These are phyloP conservation scores for Prinsepia uniflora DNA, from an alignment of 306 rosid genomes.

Conservation along the genomic window DNA sequence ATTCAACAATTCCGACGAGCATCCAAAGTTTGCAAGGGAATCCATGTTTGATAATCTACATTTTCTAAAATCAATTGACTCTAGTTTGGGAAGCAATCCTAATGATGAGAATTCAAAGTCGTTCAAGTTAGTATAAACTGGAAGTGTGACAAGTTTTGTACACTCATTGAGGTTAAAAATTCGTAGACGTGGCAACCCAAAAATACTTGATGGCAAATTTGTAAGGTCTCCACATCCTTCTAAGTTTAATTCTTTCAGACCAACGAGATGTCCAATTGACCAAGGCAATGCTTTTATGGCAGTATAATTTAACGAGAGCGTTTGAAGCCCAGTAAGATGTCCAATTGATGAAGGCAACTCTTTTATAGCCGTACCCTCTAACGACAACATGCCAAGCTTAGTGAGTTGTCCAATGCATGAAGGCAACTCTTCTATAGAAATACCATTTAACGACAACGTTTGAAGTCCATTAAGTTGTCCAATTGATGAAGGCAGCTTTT, in stretches of 20 bases:
- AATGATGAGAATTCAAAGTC: background rate
- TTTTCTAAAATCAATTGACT: rapidly evolving
- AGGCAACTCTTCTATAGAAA: background rate
- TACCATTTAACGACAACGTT: rapidly evolving
- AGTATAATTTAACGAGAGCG: too few relatives aligned
- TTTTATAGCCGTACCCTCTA: too few relatives aligned
- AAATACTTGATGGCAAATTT: background rate
- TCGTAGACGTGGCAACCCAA: background rate
- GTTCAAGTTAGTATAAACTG: background rate
- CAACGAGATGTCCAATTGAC: background rate
- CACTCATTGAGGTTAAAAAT: background rate
- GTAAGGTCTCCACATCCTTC: background rate
- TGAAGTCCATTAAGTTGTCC: too few relatives aligned
- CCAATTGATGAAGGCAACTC: background rate
- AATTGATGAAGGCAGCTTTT: too few relatives aligned
- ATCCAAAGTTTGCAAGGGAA: background rate
- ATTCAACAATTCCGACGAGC: rapidly evolving
- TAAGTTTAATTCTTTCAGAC: rapidly evolving
- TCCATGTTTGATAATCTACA: background rate
- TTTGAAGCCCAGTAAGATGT: background rate
- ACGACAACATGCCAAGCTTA: too few relatives aligned
- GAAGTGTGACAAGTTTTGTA: background rate
- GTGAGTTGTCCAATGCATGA: too few relatives aligned
- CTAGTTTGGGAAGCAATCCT: background rate
- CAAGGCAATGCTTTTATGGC: background rate